phyloP scores from a whole-genome alignment of 108 stramenopile genomes.

The Nannochloropsis granulata region DNA sequence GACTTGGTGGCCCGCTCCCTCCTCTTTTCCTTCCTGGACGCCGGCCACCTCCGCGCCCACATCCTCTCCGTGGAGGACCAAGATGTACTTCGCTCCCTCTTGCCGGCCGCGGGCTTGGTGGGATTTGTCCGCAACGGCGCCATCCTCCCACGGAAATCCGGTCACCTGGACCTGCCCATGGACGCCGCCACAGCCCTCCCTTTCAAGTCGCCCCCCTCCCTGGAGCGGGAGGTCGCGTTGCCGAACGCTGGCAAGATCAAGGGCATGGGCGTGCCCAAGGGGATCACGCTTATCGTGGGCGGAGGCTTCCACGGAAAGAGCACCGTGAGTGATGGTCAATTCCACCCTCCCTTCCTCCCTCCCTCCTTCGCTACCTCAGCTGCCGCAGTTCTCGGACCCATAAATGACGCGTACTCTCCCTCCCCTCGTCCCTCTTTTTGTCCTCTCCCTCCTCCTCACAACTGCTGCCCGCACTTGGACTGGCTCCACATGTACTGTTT shows the following conservation, averaged over 20 bases:
- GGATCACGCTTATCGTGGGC: conserved; percentile 83
- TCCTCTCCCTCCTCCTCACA: neutral
- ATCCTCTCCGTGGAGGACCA: conserved; percentile 71
- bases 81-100: conserved; percentile 51
- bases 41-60: conserved; percentile 42
- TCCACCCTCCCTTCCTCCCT: neutral
- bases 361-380: neutral
- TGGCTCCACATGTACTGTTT: neutral
- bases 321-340: conserved; percentile 35
- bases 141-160: conserved; percentile 66
- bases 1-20: conserved; percentile 45
- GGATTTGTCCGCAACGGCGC: conserved; percentile 76
- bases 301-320: conserved; percentile 98
- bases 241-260: conserved; percentile 34
- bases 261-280: conserved; percentile 78
- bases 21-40: conserved; percentile 39
- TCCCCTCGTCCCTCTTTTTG: neutral
- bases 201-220: conserved; percentile 40
- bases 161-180: conserved; percentile 71
- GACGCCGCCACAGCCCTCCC: conserved; percentile 23
- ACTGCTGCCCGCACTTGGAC: too few relatives aligned
- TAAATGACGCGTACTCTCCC: neutral
- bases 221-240: conserved; percentile 15
- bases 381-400: too few relatives aligned
- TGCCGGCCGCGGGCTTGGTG: conserved; percentile 49